A percentile compares a stretch with the other conserved stretches of the same genome.
Evolutionary conservation across 768 basidiomycete species (phyloP).

Genomic region (Suillus plorans): DNA sequence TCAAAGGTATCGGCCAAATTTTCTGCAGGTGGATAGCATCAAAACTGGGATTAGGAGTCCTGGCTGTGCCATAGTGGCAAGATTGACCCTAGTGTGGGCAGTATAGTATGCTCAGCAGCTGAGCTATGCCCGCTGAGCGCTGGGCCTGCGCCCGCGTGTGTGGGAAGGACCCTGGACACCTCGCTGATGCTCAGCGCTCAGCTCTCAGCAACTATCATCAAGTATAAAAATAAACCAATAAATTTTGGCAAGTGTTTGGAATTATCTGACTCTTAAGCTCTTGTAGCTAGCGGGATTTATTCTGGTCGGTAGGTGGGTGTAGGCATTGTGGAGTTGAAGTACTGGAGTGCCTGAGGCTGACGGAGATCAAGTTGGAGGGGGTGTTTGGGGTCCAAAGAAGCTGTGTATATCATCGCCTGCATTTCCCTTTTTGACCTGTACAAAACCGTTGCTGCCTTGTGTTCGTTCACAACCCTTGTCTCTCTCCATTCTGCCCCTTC

Average conservation of each 20-base stretch:
- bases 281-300: neutral
- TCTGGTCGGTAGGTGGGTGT: neutral
- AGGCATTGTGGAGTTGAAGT: neutral
- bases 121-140: neutral
- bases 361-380: constrained; percentile 2
- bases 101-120: no score
- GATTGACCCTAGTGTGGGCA: neutral
- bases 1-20: neutral
- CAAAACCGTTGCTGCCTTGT: constrained; percentile 25
- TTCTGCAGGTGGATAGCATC: neutral
- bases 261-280: neutral
- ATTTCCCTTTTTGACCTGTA: constrained; percentile 22
- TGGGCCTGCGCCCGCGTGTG: neutral
- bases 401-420: constrained; percentile 35
- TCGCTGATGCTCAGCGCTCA: neutral
- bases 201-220: neutral
- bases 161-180: neutral
- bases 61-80: neutral
- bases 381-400: constrained; percentile 31
- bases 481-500: constrained; percentile 10
- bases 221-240: neutral
- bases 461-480: constrained; percentile 21
- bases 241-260: neutral
- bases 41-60: neutral
- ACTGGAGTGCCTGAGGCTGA: neutral